Percentiles rank a stretch among this genome's conserved stretches.
Evolutionary conservation across 345 rosid species (phyloP).

Genomic region (Kandelia obovata): DNA sequence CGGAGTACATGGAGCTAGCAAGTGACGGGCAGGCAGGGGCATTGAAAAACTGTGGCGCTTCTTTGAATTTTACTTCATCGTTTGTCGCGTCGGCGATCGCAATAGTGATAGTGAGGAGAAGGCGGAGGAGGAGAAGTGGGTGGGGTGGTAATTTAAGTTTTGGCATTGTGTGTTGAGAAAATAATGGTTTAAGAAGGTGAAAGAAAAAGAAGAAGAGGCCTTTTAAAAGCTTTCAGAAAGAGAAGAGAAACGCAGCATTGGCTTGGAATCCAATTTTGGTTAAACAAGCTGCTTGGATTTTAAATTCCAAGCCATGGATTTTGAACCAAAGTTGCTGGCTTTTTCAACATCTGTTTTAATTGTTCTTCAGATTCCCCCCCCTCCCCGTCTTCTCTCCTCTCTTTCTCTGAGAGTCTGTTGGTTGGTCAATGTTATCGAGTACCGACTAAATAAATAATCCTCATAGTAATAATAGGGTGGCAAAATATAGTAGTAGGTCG

Average conservation of each 20-base stretch:
- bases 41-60: slow-evolving; percentile 34
- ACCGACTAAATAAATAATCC: too few species aligned
- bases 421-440: too few species aligned
- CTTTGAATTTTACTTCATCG: slow-evolving; percentile 13
- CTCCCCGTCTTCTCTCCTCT: too few species aligned
- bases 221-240: neutral
- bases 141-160: neutral
- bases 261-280: too few species aligned
- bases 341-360: slow-evolving; percentile 2
- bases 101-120: neutral
- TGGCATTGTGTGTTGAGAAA: slow-evolving; percentile 1
- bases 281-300: neutral
- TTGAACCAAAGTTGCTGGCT: neutral
- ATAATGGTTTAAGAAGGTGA: neutral
- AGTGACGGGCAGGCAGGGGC: slow-evolving; percentile 17
- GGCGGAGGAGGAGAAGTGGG: slow-evolving; percentile 3
- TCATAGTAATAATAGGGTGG: too few species aligned
- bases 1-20: slow-evolving; percentile 9
- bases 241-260: neutral
- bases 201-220: neutral
- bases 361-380: too few species aligned
- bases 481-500: too few species aligned
- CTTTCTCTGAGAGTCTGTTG: too few species aligned
- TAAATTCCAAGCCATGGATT: neutral
- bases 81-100: neutral